phyloP scores from a whole-genome alignment of 768 basidiomycete species.

The Chiua virens region DNA sequence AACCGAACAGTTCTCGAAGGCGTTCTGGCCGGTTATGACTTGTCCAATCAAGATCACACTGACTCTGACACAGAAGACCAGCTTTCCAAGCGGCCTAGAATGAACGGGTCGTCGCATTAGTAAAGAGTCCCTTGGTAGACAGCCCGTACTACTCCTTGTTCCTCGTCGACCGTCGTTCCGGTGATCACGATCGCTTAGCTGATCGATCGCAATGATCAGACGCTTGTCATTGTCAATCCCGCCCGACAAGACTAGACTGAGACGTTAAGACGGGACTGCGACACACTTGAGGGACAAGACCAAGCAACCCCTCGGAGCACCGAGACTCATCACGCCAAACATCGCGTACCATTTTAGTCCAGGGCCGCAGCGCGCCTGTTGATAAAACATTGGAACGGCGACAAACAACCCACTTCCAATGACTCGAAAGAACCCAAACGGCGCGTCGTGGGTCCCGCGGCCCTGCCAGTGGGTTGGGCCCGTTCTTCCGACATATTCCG shows the following conservation, averaged over 20 bases:
- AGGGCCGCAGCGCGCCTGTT: conserved; percentile 25
- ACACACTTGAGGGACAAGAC: background rate
- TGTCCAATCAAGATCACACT: conserved; percentile 33
- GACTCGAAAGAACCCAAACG: conserved; percentile 13
- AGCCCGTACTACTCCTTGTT: conserved; percentile 9
- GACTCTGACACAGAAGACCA: conserved; percentile 11
- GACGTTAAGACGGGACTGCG: background rate
- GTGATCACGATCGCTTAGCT: conserved; percentile 33
- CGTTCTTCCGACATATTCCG: conserved; percentile 3
- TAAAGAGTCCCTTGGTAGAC: background rate
- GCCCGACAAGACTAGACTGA: background rate
- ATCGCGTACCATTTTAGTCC: conserved; percentile 1
- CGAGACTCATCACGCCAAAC: background rate
- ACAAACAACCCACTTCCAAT: conserved; percentile 4
- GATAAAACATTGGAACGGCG: conserved; percentile 19
- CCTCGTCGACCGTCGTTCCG: conserved; percentile 24
- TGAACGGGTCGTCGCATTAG: conserved; percentile 16
- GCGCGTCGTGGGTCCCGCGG: conserved; percentile 13
- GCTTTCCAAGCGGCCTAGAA: conserved; percentile 25
- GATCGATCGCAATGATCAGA: conserved; percentile 34
- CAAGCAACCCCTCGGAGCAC: conserved; percentile 14
- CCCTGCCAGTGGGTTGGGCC: conserved; percentile 18
- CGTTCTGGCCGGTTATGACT: conserved; percentile 57
- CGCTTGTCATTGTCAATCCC: conserved; percentile 20
- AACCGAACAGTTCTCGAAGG: conserved; percentile 64